A percentile compares a stretch with the other conserved stretches of the same genome.
Conservation (phyloP, 2,329 filamentous ascomycete genomes). For the Xylaria sp. region DNA sequence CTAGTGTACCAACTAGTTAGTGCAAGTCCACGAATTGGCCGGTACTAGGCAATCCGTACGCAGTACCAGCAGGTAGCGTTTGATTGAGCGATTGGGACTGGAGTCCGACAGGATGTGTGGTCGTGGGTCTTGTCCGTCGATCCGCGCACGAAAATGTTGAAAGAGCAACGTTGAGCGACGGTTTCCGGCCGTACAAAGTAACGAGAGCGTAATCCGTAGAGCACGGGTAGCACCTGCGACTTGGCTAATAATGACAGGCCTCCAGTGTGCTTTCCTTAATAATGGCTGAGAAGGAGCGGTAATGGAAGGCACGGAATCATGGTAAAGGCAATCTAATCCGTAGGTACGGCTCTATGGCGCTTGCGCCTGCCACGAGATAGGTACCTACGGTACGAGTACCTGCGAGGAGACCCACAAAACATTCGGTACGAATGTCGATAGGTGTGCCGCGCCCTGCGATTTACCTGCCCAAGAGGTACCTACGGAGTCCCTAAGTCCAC, state of each 20-base stretch:
- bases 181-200: slow-evolving; percentile 16
- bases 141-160: slow-evolving; percentile 8
- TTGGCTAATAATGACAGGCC: too few species aligned
- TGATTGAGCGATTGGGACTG: slow-evolving; percentile 10
- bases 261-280: background rate
- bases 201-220: too few species aligned
- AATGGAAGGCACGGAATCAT: too few species aligned
- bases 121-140: slow-evolving; percentile 20
- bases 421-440: background rate
- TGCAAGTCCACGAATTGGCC: background rate
- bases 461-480: background rate
- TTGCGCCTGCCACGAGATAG: background rate
- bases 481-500: too few species aligned
- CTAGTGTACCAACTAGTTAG: slow-evolving; percentile 2
- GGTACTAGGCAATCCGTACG: background rate
- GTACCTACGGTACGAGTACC: background rate
- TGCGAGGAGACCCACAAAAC: background rate
- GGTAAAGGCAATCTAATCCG: too few species aligned
- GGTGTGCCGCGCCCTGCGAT: background rate
- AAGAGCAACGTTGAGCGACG: slow-evolving; percentile 11
- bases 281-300: background rate
- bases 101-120: background rate
- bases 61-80: background rate
- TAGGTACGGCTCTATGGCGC: too few species aligned
- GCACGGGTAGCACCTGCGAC: background rate